Conservation (phyloP, 2,329 filamentous ascomycete genomes). For the Rugonectria rugulosa region DNA sequence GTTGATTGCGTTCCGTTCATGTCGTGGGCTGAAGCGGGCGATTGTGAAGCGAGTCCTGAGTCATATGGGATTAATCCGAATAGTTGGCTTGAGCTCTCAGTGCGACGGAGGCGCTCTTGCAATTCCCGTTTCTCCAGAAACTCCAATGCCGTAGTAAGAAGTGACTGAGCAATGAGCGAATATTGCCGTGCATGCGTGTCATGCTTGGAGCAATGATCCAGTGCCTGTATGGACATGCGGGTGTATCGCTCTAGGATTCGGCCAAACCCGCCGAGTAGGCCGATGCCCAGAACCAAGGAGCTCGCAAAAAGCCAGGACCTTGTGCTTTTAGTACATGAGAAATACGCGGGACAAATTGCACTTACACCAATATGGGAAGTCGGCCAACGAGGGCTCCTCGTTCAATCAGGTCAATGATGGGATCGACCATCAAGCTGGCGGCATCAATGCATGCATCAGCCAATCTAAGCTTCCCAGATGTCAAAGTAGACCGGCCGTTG, state of each 20-base stretch:
- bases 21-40: conserved; percentile 20
- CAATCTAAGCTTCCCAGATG: conserved; percentile 56
- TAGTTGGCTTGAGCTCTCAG: conserved; percentile 59
- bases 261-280: conserved; percentile 60
- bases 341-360: conserved; percentile 10
- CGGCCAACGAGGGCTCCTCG: conserved; percentile 51
- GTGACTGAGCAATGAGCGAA: conserved; percentile 60
- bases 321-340: conserved; percentile 3
- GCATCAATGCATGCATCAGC: conserved; percentile 65
- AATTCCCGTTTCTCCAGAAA: conserved; percentile 58
- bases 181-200: conserved; percentile 62
- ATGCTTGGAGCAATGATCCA: conserved; percentile 57
- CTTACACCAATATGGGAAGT: conserved; percentile 60
- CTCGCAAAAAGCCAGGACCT: conserved; percentile 64
- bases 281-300: conserved; percentile 59
- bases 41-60: conserved; percentile 8
- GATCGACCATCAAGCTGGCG: conserved; percentile 61
- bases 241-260: conserved; percentile 60
- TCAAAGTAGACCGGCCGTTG: conserved; percentile 29
- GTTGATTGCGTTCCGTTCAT: conserved; percentile 21
- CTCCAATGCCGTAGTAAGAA: conserved; percentile 54
- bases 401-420: conserved; percentile 54
- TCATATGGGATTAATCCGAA: conserved; percentile 56
- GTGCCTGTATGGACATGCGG: conserved; percentile 54
- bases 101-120: conserved; percentile 54